Conservation (phyloP, 306 rosid genomes). For the Glycine soja region DNA sequence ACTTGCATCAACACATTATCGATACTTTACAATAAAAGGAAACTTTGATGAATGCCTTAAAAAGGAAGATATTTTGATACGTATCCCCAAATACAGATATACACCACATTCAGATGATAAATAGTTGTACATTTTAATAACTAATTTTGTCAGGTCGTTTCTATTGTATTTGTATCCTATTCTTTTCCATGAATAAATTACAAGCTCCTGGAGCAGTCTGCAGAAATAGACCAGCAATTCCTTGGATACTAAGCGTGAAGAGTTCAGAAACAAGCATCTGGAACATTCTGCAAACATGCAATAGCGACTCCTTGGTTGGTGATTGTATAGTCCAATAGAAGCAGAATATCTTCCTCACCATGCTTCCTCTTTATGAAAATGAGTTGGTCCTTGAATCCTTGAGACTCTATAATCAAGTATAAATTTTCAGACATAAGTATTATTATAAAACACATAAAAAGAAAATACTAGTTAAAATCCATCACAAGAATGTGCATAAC, state of each 20-base stretch:
- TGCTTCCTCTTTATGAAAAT: conserved; percentile 50
- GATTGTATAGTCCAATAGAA: conserved; percentile 31
- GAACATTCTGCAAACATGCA: conserved; percentile 46
- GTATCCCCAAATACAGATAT: conserved; percentile 34
- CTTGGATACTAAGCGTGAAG: conserved; percentile 41
- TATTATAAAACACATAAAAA: neutral
- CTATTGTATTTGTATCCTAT: conserved; percentile 40
- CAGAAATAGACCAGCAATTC: conserved; percentile 42
- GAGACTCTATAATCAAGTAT: conserved; percentile 62
- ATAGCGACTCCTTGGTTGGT: conserved; percentile 44
- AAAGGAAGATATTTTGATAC: conserved; percentile 7
- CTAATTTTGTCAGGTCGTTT: conserved; percentile 39
- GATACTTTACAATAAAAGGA: conserved; percentile 44
- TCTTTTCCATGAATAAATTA: conserved; percentile 50
- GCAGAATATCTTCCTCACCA: conserved; percentile 45
- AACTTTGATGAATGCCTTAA: conserved; percentile 29
- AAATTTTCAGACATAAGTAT: conserved; percentile 21
- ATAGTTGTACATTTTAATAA: conserved; percentile 47
- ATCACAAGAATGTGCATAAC: conserved; percentile 44
- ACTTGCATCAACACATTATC: conserved; percentile 26
- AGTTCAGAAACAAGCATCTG: conserved; percentile 42
- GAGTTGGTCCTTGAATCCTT: conserved; percentile 64
- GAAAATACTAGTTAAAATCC: conserved; percentile 37
- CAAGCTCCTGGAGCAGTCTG: conserved; percentile 49
- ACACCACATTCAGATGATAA: conserved; percentile 36